These are phyloP conservation scores for Urtica urens DNA, from an alignment of 306 rosid genomes.

Conservation along the genomic window DNA sequence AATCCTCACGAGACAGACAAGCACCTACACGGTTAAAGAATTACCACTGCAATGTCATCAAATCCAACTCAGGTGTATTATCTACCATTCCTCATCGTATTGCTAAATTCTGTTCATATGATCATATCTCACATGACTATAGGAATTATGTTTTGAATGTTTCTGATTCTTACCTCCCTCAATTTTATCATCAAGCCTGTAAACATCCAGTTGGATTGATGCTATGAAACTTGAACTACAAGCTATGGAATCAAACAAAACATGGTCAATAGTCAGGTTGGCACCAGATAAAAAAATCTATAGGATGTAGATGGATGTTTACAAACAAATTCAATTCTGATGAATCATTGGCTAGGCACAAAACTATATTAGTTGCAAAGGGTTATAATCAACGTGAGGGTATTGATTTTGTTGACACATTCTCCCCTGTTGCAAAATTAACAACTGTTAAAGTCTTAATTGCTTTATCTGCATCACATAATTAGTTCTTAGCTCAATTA, in stretches of 20 bases:
- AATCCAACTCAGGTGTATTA: too few species aligned
- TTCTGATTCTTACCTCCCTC: not conserved
- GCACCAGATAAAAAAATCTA: not conserved
- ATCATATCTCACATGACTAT: not conserved
- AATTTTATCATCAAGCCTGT: not conserved
- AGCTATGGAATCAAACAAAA: not conserved
- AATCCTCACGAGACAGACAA: too few species aligned
- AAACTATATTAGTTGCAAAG: not conserved
- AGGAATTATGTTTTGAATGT: not conserved
- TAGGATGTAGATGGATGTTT: too few species aligned
- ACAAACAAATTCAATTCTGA: not conserved
- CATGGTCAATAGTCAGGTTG: not conserved
- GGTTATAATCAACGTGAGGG: not conserved
- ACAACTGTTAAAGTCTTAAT: not conserved
- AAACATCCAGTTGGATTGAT: not conserved
- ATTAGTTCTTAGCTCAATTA: not conserved
- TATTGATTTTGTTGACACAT: not conserved
- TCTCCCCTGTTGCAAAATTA: not conserved
- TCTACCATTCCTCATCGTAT: not conserved
- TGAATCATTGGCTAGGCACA: not conserved
- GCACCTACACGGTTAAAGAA: too few species aligned
- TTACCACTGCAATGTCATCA: too few species aligned
- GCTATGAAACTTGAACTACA: not conserved
- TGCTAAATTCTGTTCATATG: not conserved
- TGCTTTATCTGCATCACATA: not conserved